Evolutionary conservation across 768 basidiomycete species (phyloP).

Genomic region (Kockovaella imperatae): DNA sequence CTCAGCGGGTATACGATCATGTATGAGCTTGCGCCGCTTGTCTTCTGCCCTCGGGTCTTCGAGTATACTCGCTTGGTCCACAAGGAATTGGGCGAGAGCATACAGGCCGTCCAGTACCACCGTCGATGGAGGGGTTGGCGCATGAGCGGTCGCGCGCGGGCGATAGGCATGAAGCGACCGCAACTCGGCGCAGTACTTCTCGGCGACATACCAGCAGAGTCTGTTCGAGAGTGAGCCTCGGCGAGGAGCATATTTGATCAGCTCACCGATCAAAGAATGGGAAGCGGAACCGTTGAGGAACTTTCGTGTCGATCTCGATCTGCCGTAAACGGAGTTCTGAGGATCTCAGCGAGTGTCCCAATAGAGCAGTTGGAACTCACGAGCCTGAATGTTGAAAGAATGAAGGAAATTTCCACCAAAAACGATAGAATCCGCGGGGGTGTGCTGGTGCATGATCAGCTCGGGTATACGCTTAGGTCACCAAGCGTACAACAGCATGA

Average conservation of each 20-base stretch:
- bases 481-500: conserved; percentile 69
- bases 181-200: conserved; percentile 68
- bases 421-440: conserved; percentile 83
- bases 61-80: conserved; percentile 64
- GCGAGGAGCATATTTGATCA: neutral
- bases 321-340: conserved; percentile 78
- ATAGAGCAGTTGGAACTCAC: conserved; percentile 51
- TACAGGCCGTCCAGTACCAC: conserved; percentile 66
- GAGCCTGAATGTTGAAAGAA: conserved; percentile 73
- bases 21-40: conserved; percentile 63
- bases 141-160: conserved; percentile 2
- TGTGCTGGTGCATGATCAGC: conserved; percentile 55
- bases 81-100: conserved; percentile 67
- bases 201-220: conserved; percentile 84
- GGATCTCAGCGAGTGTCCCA: neutral
- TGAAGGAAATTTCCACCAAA: conserved; percentile 98
- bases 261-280: conserved; percentile 67
- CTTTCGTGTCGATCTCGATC: conserved; percentile 85
- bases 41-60: conserved; percentile 59
- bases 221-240: conserved; percentile 46
- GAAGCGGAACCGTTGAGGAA: conserved; percentile 85
- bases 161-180: conserved; percentile 26
- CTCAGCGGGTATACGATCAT: conserved; percentile 72
- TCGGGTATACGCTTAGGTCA: neutral
- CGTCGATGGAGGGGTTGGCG: conserved; percentile 26